Conservation (phyloP, 2,329 filamentous ascomycete genomes). For the Fusarium denticulatum region DNA sequence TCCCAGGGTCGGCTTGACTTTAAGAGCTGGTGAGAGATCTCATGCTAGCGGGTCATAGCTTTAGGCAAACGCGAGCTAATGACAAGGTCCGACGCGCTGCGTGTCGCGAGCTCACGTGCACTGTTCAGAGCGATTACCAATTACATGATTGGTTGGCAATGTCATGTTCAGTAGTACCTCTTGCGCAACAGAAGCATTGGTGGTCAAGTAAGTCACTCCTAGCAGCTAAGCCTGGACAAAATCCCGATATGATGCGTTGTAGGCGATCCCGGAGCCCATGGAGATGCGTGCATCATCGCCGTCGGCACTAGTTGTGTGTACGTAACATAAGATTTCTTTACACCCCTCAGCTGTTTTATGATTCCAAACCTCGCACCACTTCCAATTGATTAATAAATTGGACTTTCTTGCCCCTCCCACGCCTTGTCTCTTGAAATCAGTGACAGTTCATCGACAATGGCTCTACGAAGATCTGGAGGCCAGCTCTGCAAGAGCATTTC, state of each 20-base stretch:
- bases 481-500: conserved; percentile 45
- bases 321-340: conserved; percentile 32
- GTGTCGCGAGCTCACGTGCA: conserved; percentile 48
- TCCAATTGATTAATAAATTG: conserved; percentile 20
- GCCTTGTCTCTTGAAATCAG: neutral
- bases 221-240: conserved; percentile 12
- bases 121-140: conserved; percentile 27
- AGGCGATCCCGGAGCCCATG: conserved; percentile 40
- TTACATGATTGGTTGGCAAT: conserved; percentile 41
- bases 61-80: conserved; percentile 47
- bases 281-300: conserved; percentile 44
- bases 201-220: neutral
- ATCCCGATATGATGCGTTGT: conserved; percentile 35
- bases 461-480: conserved; percentile 45
- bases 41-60: conserved; percentile 40
- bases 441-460: conserved; percentile 41
- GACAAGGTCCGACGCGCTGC: conserved; percentile 36
- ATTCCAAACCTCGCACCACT: conserved; percentile 31
- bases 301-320: conserved; percentile 22
- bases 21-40: conserved; percentile 37
- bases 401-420: neutral
- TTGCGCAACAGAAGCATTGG: neutral
- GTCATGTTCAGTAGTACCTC: conserved; percentile 24
- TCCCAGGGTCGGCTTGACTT: conserved; percentile 33
- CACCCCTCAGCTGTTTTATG: conserved; percentile 31